A percentile compares a stretch with the other conserved stretches of the same genome.
Evolutionary conservation across 2,329 filamentous ascomycete genomes (phyloP).

Genomic region (Paraphoma sp.): DNA sequence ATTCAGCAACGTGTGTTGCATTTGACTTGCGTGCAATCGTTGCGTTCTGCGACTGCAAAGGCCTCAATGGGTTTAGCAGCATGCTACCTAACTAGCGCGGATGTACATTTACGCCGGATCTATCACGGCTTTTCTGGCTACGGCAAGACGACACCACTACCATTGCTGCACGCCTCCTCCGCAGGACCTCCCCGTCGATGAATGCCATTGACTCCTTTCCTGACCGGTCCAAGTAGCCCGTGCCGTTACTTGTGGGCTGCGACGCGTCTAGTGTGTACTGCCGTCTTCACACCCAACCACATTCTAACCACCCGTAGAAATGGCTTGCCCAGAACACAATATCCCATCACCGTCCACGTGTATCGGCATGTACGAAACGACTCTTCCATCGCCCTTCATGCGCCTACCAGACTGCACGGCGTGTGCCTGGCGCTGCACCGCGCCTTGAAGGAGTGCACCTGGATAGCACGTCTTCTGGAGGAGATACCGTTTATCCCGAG

Average conservation of each 20-base stretch:
- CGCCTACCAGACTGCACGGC: too few relatives aligned
- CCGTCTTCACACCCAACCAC: not conserved
- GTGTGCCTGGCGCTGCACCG: too few relatives aligned
- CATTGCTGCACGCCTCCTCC: constrained; percentile 16
- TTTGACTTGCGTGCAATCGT: too few relatives aligned
- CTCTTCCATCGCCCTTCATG: too few relatives aligned
- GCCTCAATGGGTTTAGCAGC: constrained; percentile 3
- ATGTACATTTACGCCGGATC: constrained; percentile 13
- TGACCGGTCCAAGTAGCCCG: constrained; percentile 42
- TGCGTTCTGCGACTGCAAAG: not conserved
- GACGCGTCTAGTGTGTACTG: constrained; percentile 15
- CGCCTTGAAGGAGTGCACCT: not conserved
- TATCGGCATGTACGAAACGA: too few relatives aligned
- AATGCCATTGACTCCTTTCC: constrained; percentile 44
- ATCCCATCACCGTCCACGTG: not conserved
- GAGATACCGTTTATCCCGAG: not conserved
- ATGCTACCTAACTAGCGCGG: constrained; percentile 7
- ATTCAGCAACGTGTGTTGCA: too few relatives aligned
- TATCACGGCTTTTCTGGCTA: constrained; percentile 16
- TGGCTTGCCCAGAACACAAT: not conserved
- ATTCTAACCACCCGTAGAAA: constrained; percentile 14
- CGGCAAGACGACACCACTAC: constrained; percentile 15
- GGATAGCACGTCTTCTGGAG: not conserved
- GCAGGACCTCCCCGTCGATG: constrained; percentile 33
- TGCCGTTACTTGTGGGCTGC: constrained; percentile 25